Evolutionary conservation across 2,329 filamentous ascomycete species (phyloP).

Genomic region (Beauveria asiatica): DNA sequence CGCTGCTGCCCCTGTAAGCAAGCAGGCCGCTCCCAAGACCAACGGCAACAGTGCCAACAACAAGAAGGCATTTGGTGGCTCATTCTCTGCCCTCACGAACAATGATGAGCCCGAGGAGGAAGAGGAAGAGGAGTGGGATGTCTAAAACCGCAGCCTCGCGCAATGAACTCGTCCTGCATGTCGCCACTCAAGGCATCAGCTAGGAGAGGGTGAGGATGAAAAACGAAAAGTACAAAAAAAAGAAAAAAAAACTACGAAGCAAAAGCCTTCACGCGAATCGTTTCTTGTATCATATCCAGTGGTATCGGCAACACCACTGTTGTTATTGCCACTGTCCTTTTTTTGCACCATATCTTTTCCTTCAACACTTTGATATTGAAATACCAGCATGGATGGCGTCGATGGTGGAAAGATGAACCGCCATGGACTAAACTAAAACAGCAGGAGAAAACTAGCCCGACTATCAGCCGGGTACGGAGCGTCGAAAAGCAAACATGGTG

Average conservation of each 20-base stretch:
- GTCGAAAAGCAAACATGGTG: not conserved
- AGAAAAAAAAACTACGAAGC: not conserved
- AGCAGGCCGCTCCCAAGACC: not conserved
- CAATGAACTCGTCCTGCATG: not conserved
- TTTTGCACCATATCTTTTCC: not conserved
- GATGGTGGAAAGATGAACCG: not conserved
- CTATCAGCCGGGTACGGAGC: not conserved
- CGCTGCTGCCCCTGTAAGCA: slow-evolving; percentile 4
- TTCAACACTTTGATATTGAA: not conserved
- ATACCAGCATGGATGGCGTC: slow-evolving; percentile 7
- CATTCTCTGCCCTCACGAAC: slow-evolving; percentile 41
- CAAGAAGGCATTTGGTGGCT: slow-evolving; percentile 28
- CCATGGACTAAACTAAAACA: not conserved
- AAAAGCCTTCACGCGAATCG: not conserved
- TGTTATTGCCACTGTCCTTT: not conserved
- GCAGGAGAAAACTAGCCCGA: not conserved
- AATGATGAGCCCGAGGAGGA: slow-evolving; percentile 35
- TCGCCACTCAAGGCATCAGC: not conserved
- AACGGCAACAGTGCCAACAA: slow-evolving; percentile 10
- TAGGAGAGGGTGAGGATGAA: not conserved
- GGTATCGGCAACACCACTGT: not conserved
- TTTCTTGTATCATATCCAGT: slow-evolving; percentile 9
- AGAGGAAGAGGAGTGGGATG: slow-evolving; percentile 44
- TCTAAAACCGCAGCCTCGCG: slow-evolving; percentile 26
- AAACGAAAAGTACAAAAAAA: not conserved